Base-by-base conservation (phyloP, 2,329 filamentous ascomycete genomes). In the Hymenoscyphus salicellus region DNA sequence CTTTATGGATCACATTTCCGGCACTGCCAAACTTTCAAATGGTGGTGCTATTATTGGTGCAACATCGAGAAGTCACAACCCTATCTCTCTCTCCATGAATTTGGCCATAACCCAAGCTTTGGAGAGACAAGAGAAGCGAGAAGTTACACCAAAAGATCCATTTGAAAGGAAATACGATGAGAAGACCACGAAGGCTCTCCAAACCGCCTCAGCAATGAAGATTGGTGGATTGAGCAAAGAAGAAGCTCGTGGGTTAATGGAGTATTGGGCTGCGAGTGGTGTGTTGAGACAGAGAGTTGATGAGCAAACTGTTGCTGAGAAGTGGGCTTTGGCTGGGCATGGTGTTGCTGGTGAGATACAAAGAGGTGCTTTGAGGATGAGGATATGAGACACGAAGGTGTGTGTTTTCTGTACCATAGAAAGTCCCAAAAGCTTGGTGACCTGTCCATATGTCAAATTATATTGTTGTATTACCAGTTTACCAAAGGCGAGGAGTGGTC, bases 251-350 rank as follows among this genome's bases (percentile, higher is more conserved):
- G 83, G 87, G 0, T 81, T 96, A 70, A 88, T 97, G 86, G 92
- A 97, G 80, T 97, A 97, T 80, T 97, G 93, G 82, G 92, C 91
- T 8, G 87, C 85, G 33, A 95, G 91, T 77, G 93, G 93, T 16
- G 81, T 97, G 75, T 75, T 96, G 73, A 84, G 90, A 68, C 81
- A 85, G 67, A 82, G 81, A 58, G 82, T 97, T 55, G 88, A 90
- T 71, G 87, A 93, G 73, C 80, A 80, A 67, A 82, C 84, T 68
- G 89, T 97, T 41, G 82, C 84, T 30, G 90, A 95, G 82, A 91
- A 91, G 79, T 96, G 93, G 92, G 88, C 87, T 60, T 76, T 97
- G 71, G 86, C 88, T 55, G 92, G 92, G 32, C 87, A 89, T 72
- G 93, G 93, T n/a, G 85, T 93, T 60, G 82, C 96, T 58, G 92